Conservation (phyloP, 495 filamentous ascomycete species). For the Penicillium canariense region DNA sequence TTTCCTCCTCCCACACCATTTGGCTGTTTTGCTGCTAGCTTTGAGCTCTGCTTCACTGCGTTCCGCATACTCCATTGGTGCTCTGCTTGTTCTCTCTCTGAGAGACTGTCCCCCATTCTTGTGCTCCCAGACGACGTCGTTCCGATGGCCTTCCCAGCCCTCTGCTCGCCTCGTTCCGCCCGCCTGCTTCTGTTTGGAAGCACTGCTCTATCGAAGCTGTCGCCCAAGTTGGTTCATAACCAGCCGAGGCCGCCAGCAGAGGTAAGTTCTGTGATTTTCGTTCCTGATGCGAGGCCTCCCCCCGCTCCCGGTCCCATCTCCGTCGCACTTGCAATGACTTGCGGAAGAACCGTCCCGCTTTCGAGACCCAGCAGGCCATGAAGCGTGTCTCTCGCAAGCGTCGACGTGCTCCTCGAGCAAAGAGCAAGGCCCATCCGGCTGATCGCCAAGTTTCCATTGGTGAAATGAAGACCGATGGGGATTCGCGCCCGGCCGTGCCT, state of each 20-base stretch:
- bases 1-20: not conserved
- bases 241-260: too few relatives aligned
- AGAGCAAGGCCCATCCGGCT: too few relatives aligned
- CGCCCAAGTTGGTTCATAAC: too few relatives aligned
- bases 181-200: not conserved
- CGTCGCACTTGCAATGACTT: too few relatives aligned
- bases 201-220: too few relatives aligned
- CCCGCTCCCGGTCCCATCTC: too few relatives aligned
- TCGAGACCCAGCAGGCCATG: not conserved
- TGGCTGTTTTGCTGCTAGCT: not conserved
- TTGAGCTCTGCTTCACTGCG: not conserved
- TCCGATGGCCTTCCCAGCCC: not conserved
- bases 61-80: not conserved
- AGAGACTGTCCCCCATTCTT: not conserved
- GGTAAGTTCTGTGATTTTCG: too few relatives aligned
- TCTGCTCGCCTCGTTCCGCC: conserved; percentile 2
- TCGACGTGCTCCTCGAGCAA: not conserved
- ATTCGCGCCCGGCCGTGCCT: not conserved
- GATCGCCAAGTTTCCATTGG: too few relatives aligned
- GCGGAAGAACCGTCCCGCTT: not conserved
- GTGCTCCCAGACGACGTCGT: not conserved
- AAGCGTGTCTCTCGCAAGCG: not conserved
- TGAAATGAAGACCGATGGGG: too few relatives aligned
- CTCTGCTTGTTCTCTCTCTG: not conserved
- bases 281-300: too few relatives aligned